phyloP scores from a whole-genome alignment of 305 asterid genomes.

The Fraxinus angustifolia region DNA sequence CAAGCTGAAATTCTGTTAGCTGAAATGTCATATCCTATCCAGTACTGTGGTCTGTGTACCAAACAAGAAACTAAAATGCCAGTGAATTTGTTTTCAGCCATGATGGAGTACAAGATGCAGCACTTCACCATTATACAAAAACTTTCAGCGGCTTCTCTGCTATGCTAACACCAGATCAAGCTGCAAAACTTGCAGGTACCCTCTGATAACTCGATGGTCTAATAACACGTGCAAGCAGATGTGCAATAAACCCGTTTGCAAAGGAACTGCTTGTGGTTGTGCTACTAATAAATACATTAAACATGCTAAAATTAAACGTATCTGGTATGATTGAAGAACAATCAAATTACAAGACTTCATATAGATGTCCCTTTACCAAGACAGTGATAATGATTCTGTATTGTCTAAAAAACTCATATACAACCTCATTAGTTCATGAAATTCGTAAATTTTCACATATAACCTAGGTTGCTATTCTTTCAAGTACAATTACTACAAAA shows the following conservation, averaged over 20 bases:
- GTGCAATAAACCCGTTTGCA: not conserved
- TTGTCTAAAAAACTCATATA: not conserved
- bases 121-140: constrained; percentile 51
- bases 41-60: not conserved
- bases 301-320: not conserved
- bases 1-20: not conserved
- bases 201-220: not conserved
- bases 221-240: not conserved
- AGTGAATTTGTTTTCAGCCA: constrained; percentile 28
- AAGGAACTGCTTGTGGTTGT: not conserved
- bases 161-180: constrained; percentile 55
- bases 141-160: constrained; percentile 67
- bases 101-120: constrained; percentile 36
- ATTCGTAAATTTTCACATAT: not conserved
- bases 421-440: not conserved
- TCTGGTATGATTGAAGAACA: not conserved
- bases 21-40: not conserved
- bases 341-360: not conserved
- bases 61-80: not conserved
- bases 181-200: constrained; percentile 43
- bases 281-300: not conserved
- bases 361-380: not conserved
- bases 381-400: not conserved
- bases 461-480: not conserved
- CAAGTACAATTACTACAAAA: not conserved